Conservation (phyloP, 805 yeast genomes). For the Ogataea ramenticola region DNA sequence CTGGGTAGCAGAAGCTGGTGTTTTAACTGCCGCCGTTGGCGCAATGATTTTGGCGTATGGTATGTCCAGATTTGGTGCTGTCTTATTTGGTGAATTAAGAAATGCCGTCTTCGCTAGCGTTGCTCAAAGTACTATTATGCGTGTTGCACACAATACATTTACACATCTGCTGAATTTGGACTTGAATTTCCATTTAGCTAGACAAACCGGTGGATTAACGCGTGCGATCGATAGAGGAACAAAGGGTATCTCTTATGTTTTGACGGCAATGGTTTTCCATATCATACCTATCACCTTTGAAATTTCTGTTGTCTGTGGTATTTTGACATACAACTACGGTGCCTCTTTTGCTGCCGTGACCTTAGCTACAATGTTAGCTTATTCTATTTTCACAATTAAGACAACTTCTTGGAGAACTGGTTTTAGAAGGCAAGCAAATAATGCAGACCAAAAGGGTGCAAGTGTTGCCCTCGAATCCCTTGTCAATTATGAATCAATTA, state of each 20-base stretch:
- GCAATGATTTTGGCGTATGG: conserved; percentile 80
- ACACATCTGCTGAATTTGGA: conserved; percentile 78
- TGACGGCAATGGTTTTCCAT: conserved; percentile 96
- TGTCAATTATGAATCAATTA: conserved; percentile 90
- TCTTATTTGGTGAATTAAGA: conserved; percentile 86
- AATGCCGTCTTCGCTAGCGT: conserved; percentile 95
- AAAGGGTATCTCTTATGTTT: conserved; percentile 89
- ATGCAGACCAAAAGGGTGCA: conserved; percentile 94
- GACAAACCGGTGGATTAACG: conserved; percentile 94
- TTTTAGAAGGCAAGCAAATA: conserved; percentile 82
- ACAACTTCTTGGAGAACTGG: conserved; percentile 97
- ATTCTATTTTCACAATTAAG: conserved; percentile 77
- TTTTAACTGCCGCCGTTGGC: conserved; percentile 59
- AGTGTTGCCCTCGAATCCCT: conserved; percentile 89
- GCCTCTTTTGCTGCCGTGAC: conserved; percentile 84
- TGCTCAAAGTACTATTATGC: conserved; percentile 87
- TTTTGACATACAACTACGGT: conserved; percentile 90
- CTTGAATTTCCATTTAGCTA: conserved; percentile 77
- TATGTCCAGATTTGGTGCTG: conserved; percentile 89
- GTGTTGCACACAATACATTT: conserved; percentile 85
- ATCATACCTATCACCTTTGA: conserved; percentile 90
- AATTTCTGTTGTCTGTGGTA: conserved; percentile 87
- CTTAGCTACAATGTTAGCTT: conserved; percentile 78
- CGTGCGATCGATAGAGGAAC: conserved; percentile 97
- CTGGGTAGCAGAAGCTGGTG: conserved; percentile 60